These are phyloP conservation scores for Lenzites betulinus DNA, from an alignment of 768 basidiomycete genomes.

Conservation along the genomic window DNA sequence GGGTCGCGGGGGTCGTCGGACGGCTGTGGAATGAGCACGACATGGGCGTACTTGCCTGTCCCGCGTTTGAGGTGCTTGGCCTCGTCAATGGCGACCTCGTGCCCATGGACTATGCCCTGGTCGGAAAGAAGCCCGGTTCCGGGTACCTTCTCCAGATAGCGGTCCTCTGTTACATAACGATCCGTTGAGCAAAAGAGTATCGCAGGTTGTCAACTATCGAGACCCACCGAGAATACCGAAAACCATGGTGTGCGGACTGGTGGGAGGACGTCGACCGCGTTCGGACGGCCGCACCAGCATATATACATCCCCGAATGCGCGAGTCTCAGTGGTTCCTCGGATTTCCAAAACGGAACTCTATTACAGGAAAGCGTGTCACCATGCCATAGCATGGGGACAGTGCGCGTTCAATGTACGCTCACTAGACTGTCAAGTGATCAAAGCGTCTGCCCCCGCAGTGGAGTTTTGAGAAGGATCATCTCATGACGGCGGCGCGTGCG, in stretches of 20 bases:
- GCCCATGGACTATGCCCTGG: conserved; percentile 39
- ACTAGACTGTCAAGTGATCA: conserved; percentile 4
- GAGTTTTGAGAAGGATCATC: conserved; percentile 8
- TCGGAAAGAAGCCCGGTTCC: conserved; percentile 46
- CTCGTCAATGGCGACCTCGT: conserved; percentile 37
- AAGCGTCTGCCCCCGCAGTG: neutral
- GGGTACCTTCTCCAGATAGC: conserved; percentile 39
- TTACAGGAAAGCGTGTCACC: neutral
- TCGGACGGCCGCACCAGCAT: neutral
- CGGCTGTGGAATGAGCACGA: conserved; percentile 46
- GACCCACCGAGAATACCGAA: conserved; percentile 42
- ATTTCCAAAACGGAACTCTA: neutral
- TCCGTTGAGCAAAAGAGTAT: neutral
- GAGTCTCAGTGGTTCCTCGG: neutral
- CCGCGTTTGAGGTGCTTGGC: conserved; percentile 40
- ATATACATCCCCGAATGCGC: too few relatives aligned
- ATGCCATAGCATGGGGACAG: neutral
- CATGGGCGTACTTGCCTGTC: conserved; percentile 39
- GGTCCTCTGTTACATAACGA: conserved; percentile 35
- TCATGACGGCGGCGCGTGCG: conserved; percentile 4
- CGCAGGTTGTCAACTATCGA: neutral
- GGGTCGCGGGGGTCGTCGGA: conserved; percentile 47
- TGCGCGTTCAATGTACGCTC: neutral
- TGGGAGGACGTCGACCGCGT: neutral
- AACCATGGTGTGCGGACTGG: conserved; percentile 27